phyloP scores from a whole-genome alignment of 495 filamentous ascomycete genomes.

The Penicillium paxilli region DNA sequence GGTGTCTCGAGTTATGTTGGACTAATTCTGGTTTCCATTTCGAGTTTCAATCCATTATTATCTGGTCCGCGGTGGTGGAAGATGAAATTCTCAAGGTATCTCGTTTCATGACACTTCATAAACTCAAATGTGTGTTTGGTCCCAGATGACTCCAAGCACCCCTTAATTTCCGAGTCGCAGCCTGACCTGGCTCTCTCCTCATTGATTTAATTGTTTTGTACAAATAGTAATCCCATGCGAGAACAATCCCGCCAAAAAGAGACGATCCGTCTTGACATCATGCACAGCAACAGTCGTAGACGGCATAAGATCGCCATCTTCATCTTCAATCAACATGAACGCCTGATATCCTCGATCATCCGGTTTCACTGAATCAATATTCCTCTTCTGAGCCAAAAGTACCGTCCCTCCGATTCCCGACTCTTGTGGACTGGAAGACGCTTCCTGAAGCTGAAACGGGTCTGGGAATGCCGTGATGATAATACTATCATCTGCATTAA shows the following conservation, averaged over 20 bases:
- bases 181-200: no score
- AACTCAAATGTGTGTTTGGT: no score
- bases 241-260: slow-evolving; percentile 8
- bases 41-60: no score
- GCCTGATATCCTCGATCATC: background rate
- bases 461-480: slow-evolving; percentile 4
- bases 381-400: background rate
- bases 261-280: slow-evolving; percentile 8
- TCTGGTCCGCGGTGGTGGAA: no score
- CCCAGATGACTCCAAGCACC: no score
- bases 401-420: background rate
- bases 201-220: background rate
- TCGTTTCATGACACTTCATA: no score
- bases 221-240: slow-evolving; percentile 8
- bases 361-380: background rate
- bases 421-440: background rate
- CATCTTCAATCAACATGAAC: slow-evolving; percentile 3
- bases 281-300: slow-evolving; percentile 6
- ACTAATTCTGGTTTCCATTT: no score
- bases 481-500: slow-evolving; percentile 7
- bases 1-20: no score
- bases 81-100: no score
- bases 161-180: no score
- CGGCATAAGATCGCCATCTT: slow-evolving; percentile 6
- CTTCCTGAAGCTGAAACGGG: slow-evolving; percentile 1